Evolutionary conservation across 345 rosid species (phyloP).

Genomic region (Trapa incisa): DNA sequence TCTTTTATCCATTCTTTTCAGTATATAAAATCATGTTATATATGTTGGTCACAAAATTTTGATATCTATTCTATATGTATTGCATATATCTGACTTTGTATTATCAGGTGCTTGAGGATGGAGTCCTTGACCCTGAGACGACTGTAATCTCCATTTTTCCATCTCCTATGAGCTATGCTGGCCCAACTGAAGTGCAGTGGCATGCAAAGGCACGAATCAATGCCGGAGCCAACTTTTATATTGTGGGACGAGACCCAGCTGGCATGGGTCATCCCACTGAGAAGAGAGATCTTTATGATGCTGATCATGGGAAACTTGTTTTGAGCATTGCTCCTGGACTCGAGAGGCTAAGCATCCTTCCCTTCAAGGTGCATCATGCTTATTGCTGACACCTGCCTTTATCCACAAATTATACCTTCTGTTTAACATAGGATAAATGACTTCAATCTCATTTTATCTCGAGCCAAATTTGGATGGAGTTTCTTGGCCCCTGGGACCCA

Average conservation of each 20-base stretch:
- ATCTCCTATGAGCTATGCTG: slow-evolving; percentile 97
- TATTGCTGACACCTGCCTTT: background rate
- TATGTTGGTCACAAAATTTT: background rate
- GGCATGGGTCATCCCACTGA: slow-evolving; percentile 35
- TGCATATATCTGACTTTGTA: background rate
- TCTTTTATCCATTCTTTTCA: background rate
- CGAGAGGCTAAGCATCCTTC: slow-evolving; percentile 88
- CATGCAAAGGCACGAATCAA: slow-evolving; percentile 95
- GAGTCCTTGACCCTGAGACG: slow-evolving; percentile 7
- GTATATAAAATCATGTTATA: background rate
- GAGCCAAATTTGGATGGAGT: too few relatives aligned
- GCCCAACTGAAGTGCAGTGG: slow-evolving; percentile 99
- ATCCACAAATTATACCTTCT: too few relatives aligned
- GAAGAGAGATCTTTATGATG: slow-evolving; percentile 80
- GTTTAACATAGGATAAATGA: too few relatives aligned
- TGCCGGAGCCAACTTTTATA: slow-evolving; percentile 96
- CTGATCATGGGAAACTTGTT: slow-evolving; percentile 96
- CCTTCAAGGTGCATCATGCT: slow-evolving; percentile 54
- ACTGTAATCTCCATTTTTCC: slow-evolving; percentile 30
- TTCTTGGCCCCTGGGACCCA: too few relatives aligned
- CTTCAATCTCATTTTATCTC: too few relatives aligned
- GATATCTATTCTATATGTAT: background rate
- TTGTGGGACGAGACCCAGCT: slow-evolving; percentile 96
- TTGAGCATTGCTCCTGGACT: slow-evolving; percentile 96
- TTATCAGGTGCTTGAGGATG: slow-evolving; percentile 77